Conservation (phyloP, 306 rosid species). For the Prunus mira region DNA sequence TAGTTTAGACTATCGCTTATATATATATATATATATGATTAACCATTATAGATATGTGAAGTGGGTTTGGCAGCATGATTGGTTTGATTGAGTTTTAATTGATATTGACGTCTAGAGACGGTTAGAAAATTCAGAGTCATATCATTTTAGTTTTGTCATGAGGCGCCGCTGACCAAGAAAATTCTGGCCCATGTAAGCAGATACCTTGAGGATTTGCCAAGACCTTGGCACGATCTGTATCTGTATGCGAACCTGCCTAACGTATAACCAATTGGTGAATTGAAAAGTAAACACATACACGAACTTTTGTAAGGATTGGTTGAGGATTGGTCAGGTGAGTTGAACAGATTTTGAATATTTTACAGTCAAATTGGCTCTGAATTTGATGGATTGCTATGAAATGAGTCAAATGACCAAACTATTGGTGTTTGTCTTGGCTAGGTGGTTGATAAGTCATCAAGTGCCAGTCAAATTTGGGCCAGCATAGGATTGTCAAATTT, state of each 20-base stretch:
- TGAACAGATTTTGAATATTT: neutral
- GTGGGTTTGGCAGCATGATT: no score
- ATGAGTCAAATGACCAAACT: neutral
- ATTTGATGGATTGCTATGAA: neutral
- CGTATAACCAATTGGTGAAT: neutral
- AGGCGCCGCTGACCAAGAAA: neutral
- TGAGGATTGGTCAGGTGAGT: no score
- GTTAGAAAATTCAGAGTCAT: neutral
- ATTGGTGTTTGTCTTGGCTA: neutral
- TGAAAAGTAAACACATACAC: neutral
- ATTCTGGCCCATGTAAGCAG: neutral
- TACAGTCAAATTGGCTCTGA: neutral
- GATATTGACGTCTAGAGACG: neutral
- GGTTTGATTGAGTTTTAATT: neutral
- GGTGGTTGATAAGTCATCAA: neutral
- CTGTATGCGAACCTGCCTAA: neutral
- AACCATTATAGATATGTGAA: no score
- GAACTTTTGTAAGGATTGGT: neutral
- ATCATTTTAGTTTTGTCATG: neutral
- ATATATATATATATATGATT: no score
- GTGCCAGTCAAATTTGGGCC: neutral
- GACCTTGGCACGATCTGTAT: neutral
- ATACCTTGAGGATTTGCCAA: neutral
- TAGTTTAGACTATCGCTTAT: no score
- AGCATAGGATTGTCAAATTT: neutral